Conservation (phyloP, 495 filamentous ascomycete genomes). For the Aspergillus bridgeri region DNA sequence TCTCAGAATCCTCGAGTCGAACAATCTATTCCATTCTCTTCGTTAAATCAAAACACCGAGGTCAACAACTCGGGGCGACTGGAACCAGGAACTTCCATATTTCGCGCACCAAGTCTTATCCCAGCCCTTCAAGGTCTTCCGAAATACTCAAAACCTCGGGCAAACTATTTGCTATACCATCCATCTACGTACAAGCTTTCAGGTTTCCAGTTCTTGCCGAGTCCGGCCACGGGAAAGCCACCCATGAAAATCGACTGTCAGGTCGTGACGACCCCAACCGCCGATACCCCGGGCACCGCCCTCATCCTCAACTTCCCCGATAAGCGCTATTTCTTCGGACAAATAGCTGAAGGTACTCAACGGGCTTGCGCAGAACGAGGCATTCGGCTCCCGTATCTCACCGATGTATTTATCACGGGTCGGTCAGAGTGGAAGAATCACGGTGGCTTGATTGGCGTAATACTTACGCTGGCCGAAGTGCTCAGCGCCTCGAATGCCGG, state of each 20-base stretch:
- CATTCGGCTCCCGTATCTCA: conserved; percentile 54
- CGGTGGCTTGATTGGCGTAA: conserved; percentile 80
- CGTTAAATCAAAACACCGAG: not conserved
- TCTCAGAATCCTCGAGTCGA: not conserved
- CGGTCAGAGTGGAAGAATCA: conserved; percentile 66
- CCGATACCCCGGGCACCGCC: conserved; percentile 80
- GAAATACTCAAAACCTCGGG: not conserved
- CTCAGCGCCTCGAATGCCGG: conserved; percentile 31
- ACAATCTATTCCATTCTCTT: not conserved
- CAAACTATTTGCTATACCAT: conserved; percentile 29
- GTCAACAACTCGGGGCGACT: not conserved
- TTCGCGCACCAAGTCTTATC: conserved; percentile 9
- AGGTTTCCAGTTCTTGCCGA: conserved; percentile 7
- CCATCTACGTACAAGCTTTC: conserved; percentile 11
- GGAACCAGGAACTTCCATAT: conserved; percentile 1
- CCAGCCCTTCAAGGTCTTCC: too few species aligned
- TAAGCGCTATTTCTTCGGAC: conserved; percentile 84
- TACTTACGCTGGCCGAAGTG: conserved; percentile 75
- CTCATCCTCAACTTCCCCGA: conserved; percentile 73
- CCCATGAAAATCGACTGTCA: conserved; percentile 70
- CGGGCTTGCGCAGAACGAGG: conserved; percentile 67
- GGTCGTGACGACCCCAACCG: conserved; percentile 78
- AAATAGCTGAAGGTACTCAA: conserved; percentile 79
- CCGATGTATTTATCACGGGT: conserved; percentile 79
- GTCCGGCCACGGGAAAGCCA: not conserved